Evolutionary conservation across 2,329 filamentous ascomycete genomes (phyloP).

Genomic region (Neocucurbitaria cava): DNA sequence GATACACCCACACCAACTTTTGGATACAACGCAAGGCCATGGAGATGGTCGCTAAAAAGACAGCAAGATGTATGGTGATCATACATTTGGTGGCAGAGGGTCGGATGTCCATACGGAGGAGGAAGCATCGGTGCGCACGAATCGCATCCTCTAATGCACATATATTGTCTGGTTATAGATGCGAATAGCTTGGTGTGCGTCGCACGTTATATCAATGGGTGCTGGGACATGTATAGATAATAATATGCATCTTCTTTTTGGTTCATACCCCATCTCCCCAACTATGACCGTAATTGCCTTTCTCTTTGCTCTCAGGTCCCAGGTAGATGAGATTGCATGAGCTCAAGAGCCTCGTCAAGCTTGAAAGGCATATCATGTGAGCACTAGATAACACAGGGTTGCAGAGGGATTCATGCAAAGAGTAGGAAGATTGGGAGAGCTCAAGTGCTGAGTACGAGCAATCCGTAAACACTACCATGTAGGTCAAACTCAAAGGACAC

Average conservation of each 20-base stretch:
- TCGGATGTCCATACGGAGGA: not conserved
- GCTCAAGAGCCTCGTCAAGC: too few species aligned
- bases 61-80: not conserved
- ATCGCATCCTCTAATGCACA: not conserved
- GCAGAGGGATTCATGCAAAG: too few species aligned
- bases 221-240: conserved; percentile 3
- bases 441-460: too few species aligned
- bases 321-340: too few species aligned
- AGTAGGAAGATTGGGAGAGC: too few species aligned
- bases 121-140: not conserved
- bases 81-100: not conserved
- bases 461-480: too few species aligned
- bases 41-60: not conserved
- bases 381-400: too few species aligned
- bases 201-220: not conserved
- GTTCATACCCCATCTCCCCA: too few species aligned
- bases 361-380: too few species aligned
- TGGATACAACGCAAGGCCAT: conserved; percentile 3
- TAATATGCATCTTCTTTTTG: not conserved
- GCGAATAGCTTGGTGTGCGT: not conserved
- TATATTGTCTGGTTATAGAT: not conserved
- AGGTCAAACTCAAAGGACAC: too few species aligned
- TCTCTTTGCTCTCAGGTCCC: too few species aligned
- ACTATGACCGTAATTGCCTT: too few species aligned
- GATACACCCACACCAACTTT: conserved; percentile 19